Evolutionary conservation across 2,329 filamentous ascomycete species (phyloP).

Genomic region (Diaporthe citrichinensis): DNA sequence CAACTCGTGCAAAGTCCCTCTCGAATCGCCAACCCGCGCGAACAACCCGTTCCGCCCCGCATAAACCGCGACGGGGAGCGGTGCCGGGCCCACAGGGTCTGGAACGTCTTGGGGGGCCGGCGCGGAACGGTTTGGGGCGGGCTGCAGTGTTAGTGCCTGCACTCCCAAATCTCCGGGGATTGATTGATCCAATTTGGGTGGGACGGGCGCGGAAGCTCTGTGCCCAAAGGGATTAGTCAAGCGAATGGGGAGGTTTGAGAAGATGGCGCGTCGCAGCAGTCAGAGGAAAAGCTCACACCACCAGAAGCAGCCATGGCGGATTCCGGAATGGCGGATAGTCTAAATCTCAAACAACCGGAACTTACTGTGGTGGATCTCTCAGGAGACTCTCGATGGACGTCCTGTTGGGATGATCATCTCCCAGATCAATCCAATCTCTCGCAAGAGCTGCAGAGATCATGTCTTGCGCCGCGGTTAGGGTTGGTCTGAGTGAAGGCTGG

Average conservation of each 20-base stretch:
- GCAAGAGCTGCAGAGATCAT: not conserved
- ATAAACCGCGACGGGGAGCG: not conserved
- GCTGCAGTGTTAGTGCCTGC: not conserved
- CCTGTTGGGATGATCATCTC: no score
- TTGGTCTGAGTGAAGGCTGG: not conserved
- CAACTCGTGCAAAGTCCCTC: not conserved
- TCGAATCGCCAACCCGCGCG: not conserved
- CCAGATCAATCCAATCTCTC: not conserved
- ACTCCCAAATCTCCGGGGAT: not conserved
- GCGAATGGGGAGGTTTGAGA: not conserved
- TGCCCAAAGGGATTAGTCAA: not conserved
- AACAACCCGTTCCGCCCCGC: slow-evolving; percentile 1
- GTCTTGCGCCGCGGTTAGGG: no score
- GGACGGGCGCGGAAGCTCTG: not conserved
- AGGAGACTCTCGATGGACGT: not conserved
- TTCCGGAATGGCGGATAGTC: not conserved
- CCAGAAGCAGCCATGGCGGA: not conserved
- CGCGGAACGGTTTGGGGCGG: not conserved
- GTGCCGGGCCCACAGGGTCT: slow-evolving; percentile 15
- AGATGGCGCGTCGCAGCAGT: slow-evolving; percentile 10
- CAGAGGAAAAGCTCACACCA: not conserved
- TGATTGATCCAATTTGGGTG: not conserved
- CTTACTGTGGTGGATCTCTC: not conserved
- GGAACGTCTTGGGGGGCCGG: slow-evolving; percentile 14
- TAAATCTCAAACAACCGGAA: not conserved